phyloP scores from a whole-genome alignment of 768 basidiomycete genomes.

The Serpula lacrymans region DNA sequence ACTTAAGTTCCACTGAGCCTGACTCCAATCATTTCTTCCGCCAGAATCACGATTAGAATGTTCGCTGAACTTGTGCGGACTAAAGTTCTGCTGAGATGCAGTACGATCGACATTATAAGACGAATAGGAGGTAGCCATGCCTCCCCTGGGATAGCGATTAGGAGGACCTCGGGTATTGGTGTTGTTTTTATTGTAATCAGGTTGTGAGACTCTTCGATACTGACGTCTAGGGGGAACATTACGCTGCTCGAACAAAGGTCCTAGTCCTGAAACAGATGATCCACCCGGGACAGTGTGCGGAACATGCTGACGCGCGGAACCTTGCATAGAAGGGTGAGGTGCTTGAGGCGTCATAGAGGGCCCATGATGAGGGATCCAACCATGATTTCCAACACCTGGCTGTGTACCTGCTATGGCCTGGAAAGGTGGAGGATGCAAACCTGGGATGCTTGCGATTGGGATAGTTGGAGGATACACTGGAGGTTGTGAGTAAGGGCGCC shows the following conservation, averaged over 20 bases:
- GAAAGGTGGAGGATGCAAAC: constrained; percentile 12
- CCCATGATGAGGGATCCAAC: constrained; percentile 24
- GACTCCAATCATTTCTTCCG: too few species aligned
- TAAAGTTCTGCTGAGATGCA: too few species aligned
- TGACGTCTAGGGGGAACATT: constrained; percentile 27
- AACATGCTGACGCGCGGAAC: constrained; percentile 10
- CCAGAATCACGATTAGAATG: too few species aligned
- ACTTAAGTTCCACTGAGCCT: too few species aligned
- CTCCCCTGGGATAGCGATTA: constrained; percentile 15
- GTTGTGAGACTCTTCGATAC: constrained; percentile 27
- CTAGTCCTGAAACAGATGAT: constrained; percentile 9
- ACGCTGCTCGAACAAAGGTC: constrained; percentile 19
- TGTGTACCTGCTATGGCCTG: not conserved
- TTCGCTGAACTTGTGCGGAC: too few species aligned
- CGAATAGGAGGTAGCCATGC: constrained; percentile 4
- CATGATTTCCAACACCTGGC: constrained; percentile 8
- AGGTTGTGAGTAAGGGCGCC: constrained; percentile 30
- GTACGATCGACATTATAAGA: not conserved
- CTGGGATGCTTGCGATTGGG: constrained; percentile 16
- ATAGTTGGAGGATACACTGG: constrained; percentile 29
- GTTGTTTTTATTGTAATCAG: constrained; percentile 23
- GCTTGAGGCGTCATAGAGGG: constrained; percentile 16
- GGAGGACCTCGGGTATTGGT: constrained; percentile 14
- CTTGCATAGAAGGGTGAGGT: constrained; percentile 13
- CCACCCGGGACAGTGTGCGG: constrained; percentile 14